A percentile compares a stretch with the other conserved stretches of the same genome.
Evolutionary conservation across 768 basidiomycete species (phyloP).

Genomic region (Gymnopilus junonius): DNA sequence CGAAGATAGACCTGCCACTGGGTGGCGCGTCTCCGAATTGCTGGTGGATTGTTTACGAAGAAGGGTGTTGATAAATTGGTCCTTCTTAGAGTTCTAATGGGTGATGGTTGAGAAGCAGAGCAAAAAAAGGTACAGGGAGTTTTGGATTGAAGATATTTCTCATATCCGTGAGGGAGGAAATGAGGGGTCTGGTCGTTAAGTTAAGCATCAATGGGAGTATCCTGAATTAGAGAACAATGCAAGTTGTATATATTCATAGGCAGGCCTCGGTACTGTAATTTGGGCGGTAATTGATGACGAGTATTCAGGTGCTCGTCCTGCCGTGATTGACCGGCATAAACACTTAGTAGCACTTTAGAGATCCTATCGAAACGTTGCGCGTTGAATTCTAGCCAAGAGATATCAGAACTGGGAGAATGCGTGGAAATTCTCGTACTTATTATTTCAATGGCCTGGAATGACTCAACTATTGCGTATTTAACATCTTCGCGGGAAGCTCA

Average conservation of each 20-base stretch:
- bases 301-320: too few relatives aligned
- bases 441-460: not conserved
- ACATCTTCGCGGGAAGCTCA: too few relatives aligned
- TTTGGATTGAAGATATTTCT: not conserved
- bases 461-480: not conserved
- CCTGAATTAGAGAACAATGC: not conserved
- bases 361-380: not conserved
- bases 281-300: too few relatives aligned
- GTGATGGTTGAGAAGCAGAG: not conserved
- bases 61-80: constrained; percentile 3
- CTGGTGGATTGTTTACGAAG: not conserved
- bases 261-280: too few relatives aligned
- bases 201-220: not conserved
- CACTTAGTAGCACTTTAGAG: not conserved
- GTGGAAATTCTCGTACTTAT: not conserved
- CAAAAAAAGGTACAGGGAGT: not conserved
- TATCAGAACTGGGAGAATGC: not conserved
- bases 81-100: not conserved
- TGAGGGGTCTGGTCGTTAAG: too few relatives aligned
- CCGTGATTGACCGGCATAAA: not conserved
- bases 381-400: not conserved
- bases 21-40: constrained; percentile 3
- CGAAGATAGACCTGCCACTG: not conserved
- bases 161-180: not conserved
- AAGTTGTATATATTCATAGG: not conserved